Evolutionary conservation across 2,329 filamentous ascomycete genomes (phyloP), one percentile per base, ranked within the genome.

Genomic region (Scedosporium apiospermum): DNA sequence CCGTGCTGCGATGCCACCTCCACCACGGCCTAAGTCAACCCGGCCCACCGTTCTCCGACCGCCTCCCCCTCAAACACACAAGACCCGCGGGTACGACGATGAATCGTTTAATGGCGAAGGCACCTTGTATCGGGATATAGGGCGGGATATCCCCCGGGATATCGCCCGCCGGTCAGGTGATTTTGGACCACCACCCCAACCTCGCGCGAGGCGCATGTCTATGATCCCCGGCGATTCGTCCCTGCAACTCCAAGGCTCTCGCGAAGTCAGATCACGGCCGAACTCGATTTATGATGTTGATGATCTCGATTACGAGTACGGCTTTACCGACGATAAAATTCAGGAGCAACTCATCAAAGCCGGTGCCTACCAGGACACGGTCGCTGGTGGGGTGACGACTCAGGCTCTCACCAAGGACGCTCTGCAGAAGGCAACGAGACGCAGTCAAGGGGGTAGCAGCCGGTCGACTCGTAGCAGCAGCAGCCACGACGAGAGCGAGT

Each of bases 401-500:
- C 68, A 80, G 62, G 78, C 79, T 1, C 71, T 88, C 63, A 88
- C 85, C 3, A 80, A 79, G 1, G 84, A 86, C 63, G 74, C 76
- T 12, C 75, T 88, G 27, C 80, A 77, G 66, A 82, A 77, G 69
- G 81, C 77, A 30, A 77, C 72, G 65, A 79, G 76, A 68, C 71
- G 69, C 62, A 78, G 74, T 65, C 78, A 75, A 64, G 78, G 75
- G 6, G 73, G 75, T 23, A 84, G 79, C 74, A 84, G 80, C 69
- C 79, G 79, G 26, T 85, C 81, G 46, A 86, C 79, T 61, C 80
- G 80, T 65, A 86, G 81, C 76, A 85, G 79, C 65, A 79, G 72
- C 23, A 87, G 85, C 69, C 83, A 78, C 53, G 85, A 87, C 67
- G 84, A 87, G 63, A 87, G 84, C 71, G 85, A 87, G 63, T 86